Conservation (phyloP, 1,284 basidiomycete genomes). For the Sparassis latifolia region DNA sequence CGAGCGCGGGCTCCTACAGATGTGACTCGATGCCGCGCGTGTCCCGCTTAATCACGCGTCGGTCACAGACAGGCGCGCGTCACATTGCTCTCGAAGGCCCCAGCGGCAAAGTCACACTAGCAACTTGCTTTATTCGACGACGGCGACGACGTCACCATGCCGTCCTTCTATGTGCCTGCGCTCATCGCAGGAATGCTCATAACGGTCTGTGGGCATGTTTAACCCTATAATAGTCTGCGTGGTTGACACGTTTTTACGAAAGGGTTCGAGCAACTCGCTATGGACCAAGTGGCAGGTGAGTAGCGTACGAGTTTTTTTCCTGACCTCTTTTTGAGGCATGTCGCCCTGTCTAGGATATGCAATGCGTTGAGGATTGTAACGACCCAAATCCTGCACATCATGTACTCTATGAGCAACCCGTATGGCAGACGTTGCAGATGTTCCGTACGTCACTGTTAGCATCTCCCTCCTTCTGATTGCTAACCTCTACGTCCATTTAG, state of each 20-base stretch:
- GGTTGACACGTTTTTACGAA: constrained; percentile 11
- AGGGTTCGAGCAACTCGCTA: constrained; percentile 76
- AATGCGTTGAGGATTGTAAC: constrained; percentile 88
- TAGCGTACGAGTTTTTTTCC: constrained; percentile 11
- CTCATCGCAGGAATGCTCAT: constrained; percentile 50
- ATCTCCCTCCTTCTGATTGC: constrained; percentile 19
- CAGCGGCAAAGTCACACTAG: too few relatives aligned
- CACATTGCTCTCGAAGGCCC: too few relatives aligned
- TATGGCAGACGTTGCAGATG: constrained; percentile 93
- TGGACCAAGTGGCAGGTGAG: constrained; percentile 75
- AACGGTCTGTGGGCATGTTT: constrained; percentile 38
- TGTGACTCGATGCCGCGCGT: too few relatives aligned
- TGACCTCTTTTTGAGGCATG: not conserved
- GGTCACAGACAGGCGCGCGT: too few relatives aligned
- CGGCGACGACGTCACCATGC: constrained; percentile 15
- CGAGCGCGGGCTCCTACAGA: too few relatives aligned
- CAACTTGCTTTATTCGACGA: too few relatives aligned
- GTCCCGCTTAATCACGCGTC: too few relatives aligned
- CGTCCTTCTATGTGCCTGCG: constrained; percentile 37
- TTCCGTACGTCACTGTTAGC: constrained; percentile 56
- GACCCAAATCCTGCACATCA: constrained; percentile 48
- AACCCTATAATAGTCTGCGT: constrained; percentile 3
- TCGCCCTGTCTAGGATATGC: constrained; percentile 65
- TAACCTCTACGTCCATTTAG: constrained; percentile 37
- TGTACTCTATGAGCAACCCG: constrained; percentile 85